A percentile compares a stretch with the other conserved stretches of the same genome.
These are phyloP conservation scores for Linum tenue DNA, from an alignment of 345 rosid species.

Conservation along the genomic window DNA sequence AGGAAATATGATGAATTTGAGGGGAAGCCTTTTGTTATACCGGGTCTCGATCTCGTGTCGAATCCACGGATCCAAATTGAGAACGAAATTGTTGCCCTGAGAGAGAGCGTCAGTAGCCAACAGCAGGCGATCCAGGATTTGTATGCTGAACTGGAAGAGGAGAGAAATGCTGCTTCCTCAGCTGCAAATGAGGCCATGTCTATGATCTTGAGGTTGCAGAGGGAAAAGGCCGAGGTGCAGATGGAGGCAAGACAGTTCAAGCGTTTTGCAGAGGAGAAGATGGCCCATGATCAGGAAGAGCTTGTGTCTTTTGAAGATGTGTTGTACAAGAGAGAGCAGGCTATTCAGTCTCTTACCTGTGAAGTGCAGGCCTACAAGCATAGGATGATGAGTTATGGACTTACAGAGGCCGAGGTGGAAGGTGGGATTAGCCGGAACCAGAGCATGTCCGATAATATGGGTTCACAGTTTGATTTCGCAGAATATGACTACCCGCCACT, in stretches of 20 bases:
- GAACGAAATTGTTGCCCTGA: slow-evolving; percentile 63
- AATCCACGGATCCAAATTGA: slow-evolving; percentile 70
- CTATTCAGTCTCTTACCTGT: slow-evolving; percentile 63
- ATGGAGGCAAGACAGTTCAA: slow-evolving; percentile 94
- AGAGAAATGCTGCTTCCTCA: slow-evolving; percentile 82
- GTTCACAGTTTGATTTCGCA: slow-evolving; percentile 40
- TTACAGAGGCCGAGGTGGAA: slow-evolving; percentile 62
- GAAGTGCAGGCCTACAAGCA: slow-evolving; percentile 90
- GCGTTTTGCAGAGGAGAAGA: slow-evolving; percentile 81
- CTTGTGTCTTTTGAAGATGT: slow-evolving; percentile 60
- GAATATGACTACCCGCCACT: slow-evolving; percentile 65
- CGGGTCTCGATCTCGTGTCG: slow-evolving; percentile 38
- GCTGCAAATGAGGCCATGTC: slow-evolving; percentile 99
- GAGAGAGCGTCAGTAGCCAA: slow-evolving; percentile 68
- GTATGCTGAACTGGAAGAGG: slow-evolving; percentile 72
- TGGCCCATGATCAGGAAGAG: slow-evolving; percentile 91
- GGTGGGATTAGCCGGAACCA: slow-evolving; percentile 29
- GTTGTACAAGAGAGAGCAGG: slow-evolving; percentile 83
- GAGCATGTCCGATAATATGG: slow-evolving; percentile 38
- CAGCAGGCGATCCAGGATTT: slow-evolving; percentile 63
- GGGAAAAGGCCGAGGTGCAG: slow-evolving; percentile 88
- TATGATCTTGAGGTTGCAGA: slow-evolving; percentile 90
- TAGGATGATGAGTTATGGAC: slow-evolving; percentile 88
- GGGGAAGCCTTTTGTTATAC: slow-evolving; percentile 34
- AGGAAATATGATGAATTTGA: slow-evolving; percentile 59